Percentiles rank a stretch among this genome's conserved stretches.
phyloP scores from a whole-genome alignment of 148 eudicot species.

The Cornus florida region DNA sequence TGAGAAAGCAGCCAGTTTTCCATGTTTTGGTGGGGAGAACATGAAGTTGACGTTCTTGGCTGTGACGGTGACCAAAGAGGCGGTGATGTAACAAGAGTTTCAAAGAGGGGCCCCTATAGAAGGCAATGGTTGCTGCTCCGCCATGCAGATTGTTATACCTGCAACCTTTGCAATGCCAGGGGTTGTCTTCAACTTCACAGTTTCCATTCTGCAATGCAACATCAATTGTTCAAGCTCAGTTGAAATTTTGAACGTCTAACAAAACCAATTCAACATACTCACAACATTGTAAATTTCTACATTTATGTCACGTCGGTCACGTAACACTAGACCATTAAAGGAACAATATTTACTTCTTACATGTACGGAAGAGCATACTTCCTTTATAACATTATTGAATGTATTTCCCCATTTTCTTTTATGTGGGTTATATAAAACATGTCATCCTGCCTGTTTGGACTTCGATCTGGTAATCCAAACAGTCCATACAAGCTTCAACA shows the following conservation, averaged over 20 bases:
- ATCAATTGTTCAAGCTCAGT: neutral
- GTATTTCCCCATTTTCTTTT: too few species aligned
- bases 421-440: too few species aligned
- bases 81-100: constrained; percentile 41
- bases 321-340: too few species aligned
- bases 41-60: constrained; percentile 12
- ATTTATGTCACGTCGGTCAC: too few species aligned
- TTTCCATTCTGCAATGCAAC: constrained; percentile 46
- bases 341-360: too few species aligned
- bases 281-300: too few species aligned
- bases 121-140: constrained; percentile 65
- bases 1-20: constrained; percentile 71
- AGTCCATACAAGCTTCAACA: too few species aligned
- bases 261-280: neutral
- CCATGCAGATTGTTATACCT: constrained; percentile 57
- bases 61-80: constrained; percentile 24
- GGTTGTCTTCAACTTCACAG: constrained; percentile 57
- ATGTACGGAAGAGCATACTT: too few species aligned
- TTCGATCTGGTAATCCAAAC: too few species aligned
- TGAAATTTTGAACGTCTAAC: neutral
- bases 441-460: too few species aligned
- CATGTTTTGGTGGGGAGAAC: constrained; percentile 37
- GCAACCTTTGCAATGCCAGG: constrained; percentile 64
- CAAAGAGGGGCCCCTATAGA: constrained; percentile 65
- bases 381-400: too few species aligned